Percentiles rank a stretch among this genome's conserved stretches.
phyloP scores from a whole-genome alignment of 2,329 filamentous ascomycete genomes.

The Monosporascus cannonballus region DNA sequence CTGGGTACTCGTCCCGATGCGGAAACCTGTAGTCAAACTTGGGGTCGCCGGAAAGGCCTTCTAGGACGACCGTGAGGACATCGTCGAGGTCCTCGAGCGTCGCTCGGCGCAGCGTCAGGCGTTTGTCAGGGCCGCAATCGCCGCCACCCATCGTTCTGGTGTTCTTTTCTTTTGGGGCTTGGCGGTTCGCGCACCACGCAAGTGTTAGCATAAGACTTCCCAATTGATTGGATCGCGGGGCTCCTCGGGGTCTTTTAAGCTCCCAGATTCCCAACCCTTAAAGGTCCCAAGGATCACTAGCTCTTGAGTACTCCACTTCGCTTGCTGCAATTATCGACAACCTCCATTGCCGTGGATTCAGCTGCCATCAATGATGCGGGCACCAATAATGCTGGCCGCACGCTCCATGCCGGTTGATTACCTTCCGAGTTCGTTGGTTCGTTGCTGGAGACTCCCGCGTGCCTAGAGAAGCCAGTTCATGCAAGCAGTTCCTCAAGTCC shows the following conservation, averaged over 20 bases:
- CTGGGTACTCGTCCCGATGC: slow-evolving; percentile 4
- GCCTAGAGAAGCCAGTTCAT: too few species aligned
- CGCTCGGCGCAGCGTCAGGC: slow-evolving; percentile 5
- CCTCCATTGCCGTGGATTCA: background rate
- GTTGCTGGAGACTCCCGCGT: too few species aligned
- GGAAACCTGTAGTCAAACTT: slow-evolving; percentile 11
- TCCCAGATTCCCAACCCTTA: background rate
- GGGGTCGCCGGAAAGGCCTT: slow-evolving; percentile 10
- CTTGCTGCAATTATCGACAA: background rate
- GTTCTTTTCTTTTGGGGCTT: background rate
- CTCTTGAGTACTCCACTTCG: background rate
- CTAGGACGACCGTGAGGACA: slow-evolving; percentile 5
- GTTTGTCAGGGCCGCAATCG: slow-evolving; percentile 1
- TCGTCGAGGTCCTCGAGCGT: slow-evolving; percentile 9
- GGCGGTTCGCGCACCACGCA: background rate
- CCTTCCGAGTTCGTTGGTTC: too few species aligned
- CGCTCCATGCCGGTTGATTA: too few species aligned
- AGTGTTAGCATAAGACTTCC: background rate
- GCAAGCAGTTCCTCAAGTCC: too few species aligned
- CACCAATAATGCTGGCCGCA: background rate
- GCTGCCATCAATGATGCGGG: background rate
- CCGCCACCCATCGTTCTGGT: background rate
- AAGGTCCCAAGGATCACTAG: background rate
- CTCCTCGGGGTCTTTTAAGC: background rate
- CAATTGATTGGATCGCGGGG: background rate